Percentiles rank a stretch among this genome's conserved stretches.
Conservation (phyloP, 2,329 filamentous ascomycete species). For the Rasamsonia emersonii region DNA sequence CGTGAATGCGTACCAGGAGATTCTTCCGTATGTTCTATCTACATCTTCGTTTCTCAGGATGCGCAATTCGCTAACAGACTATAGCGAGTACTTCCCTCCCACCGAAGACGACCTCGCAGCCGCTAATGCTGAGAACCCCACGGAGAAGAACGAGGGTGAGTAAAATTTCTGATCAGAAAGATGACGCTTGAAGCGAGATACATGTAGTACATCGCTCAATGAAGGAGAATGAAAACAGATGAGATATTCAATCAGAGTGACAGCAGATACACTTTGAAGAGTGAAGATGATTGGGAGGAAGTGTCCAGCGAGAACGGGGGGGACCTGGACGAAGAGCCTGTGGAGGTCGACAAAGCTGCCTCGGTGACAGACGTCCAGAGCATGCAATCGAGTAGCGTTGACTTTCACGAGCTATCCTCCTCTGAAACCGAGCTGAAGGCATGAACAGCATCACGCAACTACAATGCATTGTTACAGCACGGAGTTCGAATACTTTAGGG, state of each 20-base stretch:
- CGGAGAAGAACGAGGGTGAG: conserved; percentile 13
- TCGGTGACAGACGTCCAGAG: conserved; percentile 22
- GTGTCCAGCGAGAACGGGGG: conserved; percentile 21
- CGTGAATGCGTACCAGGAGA: conserved; percentile 58
- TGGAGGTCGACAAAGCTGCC: conserved; percentile 20
- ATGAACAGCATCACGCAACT: no score
- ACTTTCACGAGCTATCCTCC: conserved; percentile 16
- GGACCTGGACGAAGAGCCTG: conserved; percentile 24
- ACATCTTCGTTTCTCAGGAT: not conserved
- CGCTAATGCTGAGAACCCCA: conserved; percentile 6
- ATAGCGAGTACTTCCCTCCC: conserved; percentile 43
- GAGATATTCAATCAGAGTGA: conserved; percentile 7
- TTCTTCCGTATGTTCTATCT: conserved; percentile 60
- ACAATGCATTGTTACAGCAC: not conserved
- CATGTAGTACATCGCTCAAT: conserved; percentile 13
- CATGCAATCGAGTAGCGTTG: conserved; percentile 25
- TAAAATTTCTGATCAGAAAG: conserved; percentile 31
- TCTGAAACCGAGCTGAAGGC: conserved; percentile 7
- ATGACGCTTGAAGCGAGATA: conserved; percentile 42
- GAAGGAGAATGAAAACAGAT: conserved; percentile 11
- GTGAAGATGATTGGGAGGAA: conserved; percentile 34
- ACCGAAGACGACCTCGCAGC: conserved; percentile 26
- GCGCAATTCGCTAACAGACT: conserved; percentile 2
- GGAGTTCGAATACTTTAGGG: no score
- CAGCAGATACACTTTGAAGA: conserved; percentile 10